Base-by-base conservation (phyloP, 345 rosid genomes). In the Salix caprea region DNA sequence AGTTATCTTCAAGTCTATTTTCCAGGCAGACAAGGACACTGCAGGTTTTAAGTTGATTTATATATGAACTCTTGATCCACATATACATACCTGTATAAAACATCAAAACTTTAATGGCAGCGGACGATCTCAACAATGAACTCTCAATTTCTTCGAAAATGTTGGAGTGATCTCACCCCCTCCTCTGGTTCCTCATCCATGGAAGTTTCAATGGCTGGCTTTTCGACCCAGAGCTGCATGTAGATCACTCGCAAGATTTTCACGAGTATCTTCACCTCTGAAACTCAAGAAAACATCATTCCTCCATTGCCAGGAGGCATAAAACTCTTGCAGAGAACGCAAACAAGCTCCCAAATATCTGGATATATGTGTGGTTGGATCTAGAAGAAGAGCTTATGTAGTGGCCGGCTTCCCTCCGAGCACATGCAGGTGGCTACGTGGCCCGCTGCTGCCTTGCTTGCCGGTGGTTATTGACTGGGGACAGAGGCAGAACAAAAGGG, bases 241-340 rank as follows among this genome's bases (percentile, higher is more conserved):
- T 13, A 77, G 75, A 24, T 71, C 75, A 39, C 80, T 64, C 1
- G 71, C 48, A 19, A 77, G 71, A 24, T 66, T 72, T 4, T 48
- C 18, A 28, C 80, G 76, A 48, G 80, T 78, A 18, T 78, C 80
- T 36, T 46, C 80, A 7, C 76, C 76, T 72, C 72, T 30, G 4
- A 30, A 30, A 30, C 32, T 30, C 32, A 30, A 30, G 32, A 30
- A 30, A 30, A 30, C 32, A 30, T 3, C 32, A 30, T 30, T 2
- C 32, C 30, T 30, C 30, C 71, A 42, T 32, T 32, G 72, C n/a
- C 6, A 62, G n/a, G 23, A 30, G 7, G 48, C 6, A 32, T 32
- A 32, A 4, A 32, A 32, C 5, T 32, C 34, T 32, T 32, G 28
- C 37, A 13, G 69, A 65, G 44, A 32, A 34, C 5, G 69, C 4